These are phyloP conservation scores for Populus hybrid DNA, from an alignment of 441 rosid genomes.

Conservation along the genomic window DNA sequence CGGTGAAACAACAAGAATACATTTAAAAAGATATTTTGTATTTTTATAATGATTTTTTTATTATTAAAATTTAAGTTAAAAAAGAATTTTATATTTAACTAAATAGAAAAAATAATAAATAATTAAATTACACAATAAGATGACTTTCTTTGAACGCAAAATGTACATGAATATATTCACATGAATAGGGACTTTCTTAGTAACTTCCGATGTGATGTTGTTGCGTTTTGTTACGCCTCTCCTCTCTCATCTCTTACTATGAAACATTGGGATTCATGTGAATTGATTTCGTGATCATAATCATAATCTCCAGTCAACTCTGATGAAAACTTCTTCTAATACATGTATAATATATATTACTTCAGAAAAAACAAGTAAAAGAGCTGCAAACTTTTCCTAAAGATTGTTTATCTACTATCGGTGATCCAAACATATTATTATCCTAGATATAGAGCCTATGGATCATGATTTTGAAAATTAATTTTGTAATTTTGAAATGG, in stretches of 20 bases:
- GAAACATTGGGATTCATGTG: slow-evolving; percentile 21
- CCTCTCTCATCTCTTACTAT: background rate
- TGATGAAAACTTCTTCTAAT: background rate
- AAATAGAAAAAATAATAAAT: too few species aligned
- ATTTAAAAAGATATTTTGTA: too few species aligned
- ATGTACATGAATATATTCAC: background rate
- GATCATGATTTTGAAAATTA: background rate
- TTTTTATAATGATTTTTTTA: too few species aligned
- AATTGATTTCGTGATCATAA: slow-evolving; percentile 7
- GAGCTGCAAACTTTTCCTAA: background rate
- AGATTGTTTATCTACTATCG: background rate
- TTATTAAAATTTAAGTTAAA: too few species aligned
- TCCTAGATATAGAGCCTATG: slow-evolving; percentile 5
- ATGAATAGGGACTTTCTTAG: background rate
- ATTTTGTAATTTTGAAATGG: slow-evolving; percentile 25
- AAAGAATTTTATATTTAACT: too few species aligned
- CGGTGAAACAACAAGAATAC: too few species aligned
- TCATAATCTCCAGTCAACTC: slow-evolving; percentile 19
- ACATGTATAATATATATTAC: background rate
- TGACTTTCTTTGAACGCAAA: background rate
- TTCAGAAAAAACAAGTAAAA: background rate
- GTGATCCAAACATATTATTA: slow-evolving; percentile 10
- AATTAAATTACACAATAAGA: too few species aligned
- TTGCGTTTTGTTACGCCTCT: background rate
- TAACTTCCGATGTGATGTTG: background rate